These are phyloP conservation scores for carrot (Daucus carota) DNA, from an alignment of 129 eudicot species.

Conservation along the genomic window DH1_v3.0 NC_030385.2:14789501-14790000, in stretches of 20 bases:
- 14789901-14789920: neutral
- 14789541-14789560: too few relatives aligned
- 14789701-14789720: slow-evolving; percentile 18
- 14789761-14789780: slow-evolving; percentile 1
- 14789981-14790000: too few relatives aligned
- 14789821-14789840: neutral
- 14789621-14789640: too few relatives aligned
- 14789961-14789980: too few relatives aligned
- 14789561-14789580: too few relatives aligned
- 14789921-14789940: neutral
- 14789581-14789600: too few relatives aligned
- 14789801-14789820: neutral
- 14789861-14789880: neutral
- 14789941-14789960: neutral
- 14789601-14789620: too few relatives aligned
- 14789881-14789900: neutral
- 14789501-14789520: too few relatives aligned
- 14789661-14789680: slow-evolving; percentile 6
- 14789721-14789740: slow-evolving; percentile 23
- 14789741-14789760: slow-evolving; percentile 21
- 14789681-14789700: slow-evolving; percentile 25
- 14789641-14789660: too few relatives aligned
- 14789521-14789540: too few relatives aligned
- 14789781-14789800: neutral
- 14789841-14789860: neutral